Conservation (phyloP, 352 stramenopile species). For the Phytopythium boreale region DNA sequence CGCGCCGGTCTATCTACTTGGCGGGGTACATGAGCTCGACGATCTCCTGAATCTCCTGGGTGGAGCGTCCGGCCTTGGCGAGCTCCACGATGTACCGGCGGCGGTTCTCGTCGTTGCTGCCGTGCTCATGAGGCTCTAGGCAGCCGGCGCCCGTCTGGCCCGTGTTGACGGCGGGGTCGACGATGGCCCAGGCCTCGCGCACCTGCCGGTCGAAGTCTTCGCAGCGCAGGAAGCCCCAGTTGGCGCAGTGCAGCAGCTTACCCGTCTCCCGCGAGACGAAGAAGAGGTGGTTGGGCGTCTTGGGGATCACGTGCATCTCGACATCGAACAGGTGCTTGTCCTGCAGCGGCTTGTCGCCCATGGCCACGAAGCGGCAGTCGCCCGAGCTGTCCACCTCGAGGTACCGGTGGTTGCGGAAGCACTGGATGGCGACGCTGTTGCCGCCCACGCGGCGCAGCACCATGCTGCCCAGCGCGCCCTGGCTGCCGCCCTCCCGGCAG, state of each 20-base stretch:
- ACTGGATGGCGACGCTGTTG: conserved; percentile 32
- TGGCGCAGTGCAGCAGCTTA: conserved; percentile 4
- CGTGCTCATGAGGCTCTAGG: not conserved
- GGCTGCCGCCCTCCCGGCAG: conserved; percentile 19
- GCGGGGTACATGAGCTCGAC: conserved; percentile 9
- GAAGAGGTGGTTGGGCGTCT: conserved; percentile 11
- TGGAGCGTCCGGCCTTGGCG: conserved; percentile 4
- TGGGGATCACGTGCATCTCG: conserved; percentile 12
- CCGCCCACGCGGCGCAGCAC: conserved; percentile 25
- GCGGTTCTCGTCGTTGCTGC: conserved; percentile 3
- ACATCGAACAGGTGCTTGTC: conserved; percentile 10
- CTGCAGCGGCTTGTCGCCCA: conserved; percentile 2
- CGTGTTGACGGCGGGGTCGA: not conserved
- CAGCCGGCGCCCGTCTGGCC: not conserved
- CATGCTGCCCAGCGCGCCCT: conserved; percentile 24
- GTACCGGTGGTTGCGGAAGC: conserved; percentile 13
- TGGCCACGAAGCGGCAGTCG: conserved; percentile 2
- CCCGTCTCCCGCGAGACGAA: conserved; percentile 7
- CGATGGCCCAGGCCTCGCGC: not conserved
- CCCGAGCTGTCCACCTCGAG: conserved; percentile 2
- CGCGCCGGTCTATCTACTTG: not conserved
- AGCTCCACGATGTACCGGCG: conserved; percentile 8
- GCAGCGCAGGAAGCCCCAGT: conserved; percentile 8
- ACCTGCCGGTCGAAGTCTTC: conserved; percentile 5
- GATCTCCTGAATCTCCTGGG: conserved; percentile 5